Evolutionary conservation across 2,329 filamentous ascomycete genomes (phyloP).

Genomic region (Lachnellula subtilissima): DNA sequence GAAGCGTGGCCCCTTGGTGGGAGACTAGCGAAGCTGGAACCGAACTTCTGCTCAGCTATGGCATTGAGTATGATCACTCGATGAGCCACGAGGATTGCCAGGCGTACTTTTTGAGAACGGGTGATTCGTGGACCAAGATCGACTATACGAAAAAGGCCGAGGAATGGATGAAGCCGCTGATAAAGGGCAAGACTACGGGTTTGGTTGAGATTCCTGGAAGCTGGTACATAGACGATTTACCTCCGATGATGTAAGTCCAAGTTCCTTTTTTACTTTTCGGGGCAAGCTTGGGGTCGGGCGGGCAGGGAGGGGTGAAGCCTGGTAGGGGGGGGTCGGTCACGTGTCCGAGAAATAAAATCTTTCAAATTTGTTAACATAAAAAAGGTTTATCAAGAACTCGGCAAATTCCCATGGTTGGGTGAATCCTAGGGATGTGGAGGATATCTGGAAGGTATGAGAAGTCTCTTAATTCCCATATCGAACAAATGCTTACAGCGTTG

Average conservation of each 20-base stretch:
- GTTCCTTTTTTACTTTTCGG: too few species aligned
- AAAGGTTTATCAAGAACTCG: slow-evolving; percentile 56
- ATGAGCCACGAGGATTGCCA: slow-evolving; percentile 63
- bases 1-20: slow-evolving; percentile 73
- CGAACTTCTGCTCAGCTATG: slow-evolving; percentile 59
- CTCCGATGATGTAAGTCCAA: slow-evolving; percentile 54
- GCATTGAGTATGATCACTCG: slow-evolving; percentile 65
- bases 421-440: slow-evolving; percentile 54
- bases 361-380: too few species aligned
- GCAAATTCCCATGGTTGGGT: slow-evolving; percentile 59
- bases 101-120: slow-evolving; percentile 58
- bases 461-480: background rate
- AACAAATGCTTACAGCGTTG: background rate
- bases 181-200: slow-evolving; percentile 54
- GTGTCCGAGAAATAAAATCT: too few species aligned
- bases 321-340: too few species aligned
- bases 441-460: slow-evolving; percentile 52
- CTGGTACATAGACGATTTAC: slow-evolving; percentile 58
- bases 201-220: slow-evolving; percentile 62
- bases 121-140: slow-evolving; percentile 64
- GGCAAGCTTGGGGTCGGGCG: too few species aligned
- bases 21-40: slow-evolving; percentile 65
- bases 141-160: slow-evolving; percentile 58
- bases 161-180: slow-evolving; percentile 63
- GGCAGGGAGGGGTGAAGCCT: too few species aligned